Percentiles rank a stretch among this genome's conserved stretches.
Conservation (phyloP, 164 flowering plant species). For the Liriodendron chinense region DNA sequence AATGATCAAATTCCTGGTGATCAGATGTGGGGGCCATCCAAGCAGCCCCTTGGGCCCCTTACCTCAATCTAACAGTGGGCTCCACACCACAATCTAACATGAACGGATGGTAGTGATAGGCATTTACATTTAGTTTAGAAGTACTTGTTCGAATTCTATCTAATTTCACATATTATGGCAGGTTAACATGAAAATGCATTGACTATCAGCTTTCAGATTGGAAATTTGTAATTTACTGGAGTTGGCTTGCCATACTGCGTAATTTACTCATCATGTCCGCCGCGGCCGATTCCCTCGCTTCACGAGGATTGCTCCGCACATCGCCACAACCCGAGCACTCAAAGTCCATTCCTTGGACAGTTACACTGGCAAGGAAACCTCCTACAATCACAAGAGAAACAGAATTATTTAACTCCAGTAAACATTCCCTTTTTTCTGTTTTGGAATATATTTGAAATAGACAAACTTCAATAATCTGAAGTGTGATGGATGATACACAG, state of each 20-base stretch:
- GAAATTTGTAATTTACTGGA: conserved; percentile 1
- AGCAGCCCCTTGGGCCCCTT: no score
- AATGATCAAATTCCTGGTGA: no score
- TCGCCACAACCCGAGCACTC: conserved; percentile 31
- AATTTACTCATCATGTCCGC: conserved; percentile 33
- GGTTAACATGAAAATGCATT: no score
- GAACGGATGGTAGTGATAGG: no score
- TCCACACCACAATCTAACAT: no score
- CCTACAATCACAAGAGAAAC: conserved; percentile 23
- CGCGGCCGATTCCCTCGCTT: conserved; percentile 61
- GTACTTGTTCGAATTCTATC: no score
- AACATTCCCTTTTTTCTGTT: neutral
- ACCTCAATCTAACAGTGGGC: no score
- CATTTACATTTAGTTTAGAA: no score
- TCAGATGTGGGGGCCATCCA: no score
- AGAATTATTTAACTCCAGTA: neutral
- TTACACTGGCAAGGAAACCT: conserved; percentile 41
- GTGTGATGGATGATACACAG: no score
- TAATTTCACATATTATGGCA: no score
- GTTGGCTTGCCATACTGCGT: conserved; percentile 14
- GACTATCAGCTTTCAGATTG: neutral
- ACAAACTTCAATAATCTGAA: no score
- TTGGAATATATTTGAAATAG: neutral
- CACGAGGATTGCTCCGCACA: conserved; percentile 23
- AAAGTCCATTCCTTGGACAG: conserved; percentile 40